Base-by-base conservation (phyloP, 2,329 filamentous ascomycete genomes). In the Clarireedia monteithiana region DNA sequence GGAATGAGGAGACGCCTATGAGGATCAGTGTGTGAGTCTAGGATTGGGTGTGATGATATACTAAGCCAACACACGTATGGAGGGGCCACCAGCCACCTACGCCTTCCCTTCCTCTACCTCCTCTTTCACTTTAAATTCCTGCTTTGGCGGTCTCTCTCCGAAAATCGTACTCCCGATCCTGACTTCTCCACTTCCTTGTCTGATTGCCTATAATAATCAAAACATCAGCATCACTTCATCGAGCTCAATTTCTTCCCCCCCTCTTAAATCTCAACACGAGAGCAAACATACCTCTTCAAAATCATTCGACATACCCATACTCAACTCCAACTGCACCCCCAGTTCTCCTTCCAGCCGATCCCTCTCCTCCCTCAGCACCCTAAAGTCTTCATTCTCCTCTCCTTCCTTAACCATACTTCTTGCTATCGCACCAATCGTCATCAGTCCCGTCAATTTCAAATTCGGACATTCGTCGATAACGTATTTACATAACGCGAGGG, bases 391-490 rank as follows among this genome's bases (percentile, higher is more conserved):
- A 70, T 97, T 97, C 72, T 92, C 86, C n/a, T 77, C 86, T 63
- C 88, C 90, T 0, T 80, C 74, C 20, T 51, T 55, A 15, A 82
- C 89, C 66, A 83, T 80, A 64, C 88, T 94, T 60, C 92, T 76
- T 49, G 91, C 92, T 70, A 97, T 95, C 17, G 92, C 91, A 1
- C 94, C 94, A 67, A 99, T 97, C 2, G 94, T 99, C 94, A 99
- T 99, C 39, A 99, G 73, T 0, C 94, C 94, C 30, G 87, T 78
- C 2, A 99, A 75, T 56, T 81, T 75, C 39, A 99, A 75, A 68
- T 85, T 79, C 1, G 88, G 84, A 70, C 90, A 95, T 39, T 82
- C 76, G 4, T 85, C 77, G 10, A 81, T 70, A 52, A 99, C 82
- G 66, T 86, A 80, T 52, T 77, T 78, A 69, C 89, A 92, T 40